Evolutionary conservation across 805 yeast genomes (phyloP), one percentile per base, ranked within the genome.

Genomic region (Barnettozyma populi): DNA sequence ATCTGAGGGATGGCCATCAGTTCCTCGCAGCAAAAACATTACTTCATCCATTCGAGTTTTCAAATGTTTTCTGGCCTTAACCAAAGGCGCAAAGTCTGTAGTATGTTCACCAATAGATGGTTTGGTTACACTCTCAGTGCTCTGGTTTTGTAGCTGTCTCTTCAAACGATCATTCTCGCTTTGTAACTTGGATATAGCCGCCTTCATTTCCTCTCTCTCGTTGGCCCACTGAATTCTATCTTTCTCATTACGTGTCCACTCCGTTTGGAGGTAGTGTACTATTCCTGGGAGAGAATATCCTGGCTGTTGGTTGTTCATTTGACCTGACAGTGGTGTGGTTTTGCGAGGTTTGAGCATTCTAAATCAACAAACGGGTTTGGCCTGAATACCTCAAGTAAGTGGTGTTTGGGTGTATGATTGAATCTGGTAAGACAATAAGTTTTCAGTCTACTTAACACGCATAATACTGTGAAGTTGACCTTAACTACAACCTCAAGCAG

Each of bases 221-320:
- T 79, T 64, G 49, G 76, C 81, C 82, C 83, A 80, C 39, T 74
- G 75, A 45, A 80, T 76, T 44, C 82, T 66, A 53, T 78, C 80
- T 46, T 79, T 73, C 59, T 81, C 86, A 59, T 76, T 78, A 49
- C 72, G 73, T 46, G 81, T 79, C 73, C 80, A 80, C 55, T 81
- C 85, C 21, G 75, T 67, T 58, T 81, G 86, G 56, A 81, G 68
- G 52, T 76, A 81, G 57, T 78, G 76, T 79, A 81, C 78, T 29
- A 81, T 80, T 44, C 86, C 85, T 38, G 62, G 59, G 3, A 56
- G 53, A 32, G 60, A 52, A 47, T 57, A 57, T 31, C 51, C 41
- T 11, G 23, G 29, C 13, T 20, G 29, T 32, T 43, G 45, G 23
- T 41, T 19, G 23, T 27, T 41, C 37, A 41, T 41, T 16, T 40